Evolutionary conservation across 1,284 basidiomycete species (phyloP).

Genomic region (Leccinum huronense): DNA sequence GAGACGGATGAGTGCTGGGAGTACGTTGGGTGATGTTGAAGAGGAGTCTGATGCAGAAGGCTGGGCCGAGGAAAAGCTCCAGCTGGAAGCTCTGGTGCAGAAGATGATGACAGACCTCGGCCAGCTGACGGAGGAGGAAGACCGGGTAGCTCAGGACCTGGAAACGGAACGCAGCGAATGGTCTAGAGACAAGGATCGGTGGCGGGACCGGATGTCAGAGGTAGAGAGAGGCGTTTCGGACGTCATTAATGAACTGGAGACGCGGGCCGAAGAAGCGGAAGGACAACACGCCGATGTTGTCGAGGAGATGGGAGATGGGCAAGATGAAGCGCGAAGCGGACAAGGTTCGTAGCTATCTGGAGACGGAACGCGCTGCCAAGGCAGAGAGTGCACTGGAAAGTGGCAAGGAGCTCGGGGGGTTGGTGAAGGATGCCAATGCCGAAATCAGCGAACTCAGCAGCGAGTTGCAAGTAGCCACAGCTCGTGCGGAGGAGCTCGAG

Average conservation of each 20-base stretch:
- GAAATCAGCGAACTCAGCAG: slow-evolving; percentile 50
- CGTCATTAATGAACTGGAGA: slow-evolving; percentile 65
- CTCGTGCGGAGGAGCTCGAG: slow-evolving; percentile 41
- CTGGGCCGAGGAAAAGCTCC: slow-evolving; percentile 65
- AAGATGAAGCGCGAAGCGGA: slow-evolving; percentile 48
- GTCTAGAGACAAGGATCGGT: slow-evolving; percentile 60
- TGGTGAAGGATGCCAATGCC: slow-evolving; percentile 62
- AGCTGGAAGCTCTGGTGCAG: slow-evolving; percentile 47
- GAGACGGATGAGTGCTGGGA: slow-evolving; percentile 50
- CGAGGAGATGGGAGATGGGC: slow-evolving; percentile 32
- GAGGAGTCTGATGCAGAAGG: slow-evolving; percentile 58
- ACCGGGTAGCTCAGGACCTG: slow-evolving; percentile 40
- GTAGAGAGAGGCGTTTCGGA: slow-evolving; percentile 64
- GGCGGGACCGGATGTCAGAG: slow-evolving; percentile 65
- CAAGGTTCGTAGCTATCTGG: slow-evolving; percentile 41
- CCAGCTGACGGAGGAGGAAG: slow-evolving; percentile 40
- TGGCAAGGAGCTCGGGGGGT: slow-evolving; percentile 62
- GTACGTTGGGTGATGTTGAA: slow-evolving; percentile 53
- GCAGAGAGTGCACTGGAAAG: slow-evolving; percentile 59
- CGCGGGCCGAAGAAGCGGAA: slow-evolving; percentile 52
- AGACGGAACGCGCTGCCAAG: slow-evolving; percentile 56
- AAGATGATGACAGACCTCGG: slow-evolving; percentile 48
- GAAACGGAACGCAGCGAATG: slow-evolving; percentile 56
- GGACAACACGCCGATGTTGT: slow-evolving; percentile 41
- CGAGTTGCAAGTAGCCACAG: slow-evolving; percentile 57